Evolutionary conservation across 345 rosid species (phyloP), one percentile per base, ranked within the genome.

Genomic region (Eucalyptus albens): DNA sequence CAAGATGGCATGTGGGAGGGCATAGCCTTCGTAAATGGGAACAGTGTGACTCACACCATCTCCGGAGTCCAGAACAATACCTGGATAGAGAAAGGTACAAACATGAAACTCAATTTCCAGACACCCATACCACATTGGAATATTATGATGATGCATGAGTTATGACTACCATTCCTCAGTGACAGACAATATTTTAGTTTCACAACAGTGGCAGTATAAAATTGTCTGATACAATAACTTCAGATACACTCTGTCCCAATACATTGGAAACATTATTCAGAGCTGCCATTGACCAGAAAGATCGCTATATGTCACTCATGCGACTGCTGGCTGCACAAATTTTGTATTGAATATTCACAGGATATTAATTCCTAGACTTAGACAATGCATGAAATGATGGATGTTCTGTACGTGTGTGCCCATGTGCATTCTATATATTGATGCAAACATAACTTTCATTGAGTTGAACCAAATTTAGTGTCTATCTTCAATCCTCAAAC

Each of bases 1-100:
- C 90, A 95, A 92, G 88, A 96, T 95, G 90, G 98, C 97, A 90
- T 95, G 96, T 86, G 97, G 95, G 31, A 93, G 94, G 88, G 94
- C 95, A 87, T 93, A 93, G 56, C 95, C 94, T 89, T 94, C 94
- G 31, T 93, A 93, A 89, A 94, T 94, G 67, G 95, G 95, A 87
- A 94, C 95, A 37, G 94, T 94, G 89, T 93, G 95, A 88, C 95
- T 94, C 89, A 94, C 94, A 89, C 95, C 95, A 89, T 93, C 95
- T 88, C 94, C 94, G 6, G 95, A 94, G 88, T 94, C 95, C 92
- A 94, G 91, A 62, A 93, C 94, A 88, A 93, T 94, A 90, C 95
- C 97, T 95, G 83, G 56, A 87, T 88, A 33, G 90, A 87, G 27
- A 49, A 82, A 83, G 60, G 9, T 8, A 77, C 65, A 55, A 81